Percentiles rank a stretch among this genome's conserved stretches.
phyloP scores from a whole-genome alignment of 768 basidiomycete species.

The Lactifluus volemus region DNA sequence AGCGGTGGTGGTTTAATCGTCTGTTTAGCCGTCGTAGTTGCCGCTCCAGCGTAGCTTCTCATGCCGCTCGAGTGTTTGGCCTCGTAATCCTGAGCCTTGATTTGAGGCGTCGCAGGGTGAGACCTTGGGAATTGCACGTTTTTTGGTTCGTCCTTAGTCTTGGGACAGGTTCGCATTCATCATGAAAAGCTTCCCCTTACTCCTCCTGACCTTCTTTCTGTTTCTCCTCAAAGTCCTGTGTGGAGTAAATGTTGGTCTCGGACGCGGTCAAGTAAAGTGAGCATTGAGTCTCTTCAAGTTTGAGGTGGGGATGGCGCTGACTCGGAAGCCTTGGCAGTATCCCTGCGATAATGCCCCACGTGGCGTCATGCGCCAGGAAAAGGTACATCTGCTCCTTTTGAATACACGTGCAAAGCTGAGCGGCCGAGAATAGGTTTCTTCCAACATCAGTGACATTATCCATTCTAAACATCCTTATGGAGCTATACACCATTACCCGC shows the following conservation, averaged over 20 bases:
- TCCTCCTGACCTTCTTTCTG: not conserved
- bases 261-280: constrained; percentile 5
- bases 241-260: not conserved
- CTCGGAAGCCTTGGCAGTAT: not conserved
- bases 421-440: constrained; percentile 29
- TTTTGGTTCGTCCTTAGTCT: constrained; percentile 8
- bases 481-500: constrained; percentile 33
- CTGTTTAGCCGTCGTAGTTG: constrained; percentile 12
- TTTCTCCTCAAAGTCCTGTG: not conserved
- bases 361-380: constrained; percentile 2
- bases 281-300: not conserved
- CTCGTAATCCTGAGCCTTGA: constrained; percentile 9
- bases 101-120: not conserved
- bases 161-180: constrained; percentile 6
- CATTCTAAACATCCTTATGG: constrained; percentile 29
- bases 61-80: constrained; percentile 10
- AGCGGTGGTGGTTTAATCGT: not conserved
- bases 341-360: not conserved
- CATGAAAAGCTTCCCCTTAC: not conserved
- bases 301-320: not conserved
- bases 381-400: not conserved
- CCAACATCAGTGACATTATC: constrained; percentile 32
- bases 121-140: constrained; percentile 1
- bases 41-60: not conserved
- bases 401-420: not conserved